A percentile compares a stretch with the other conserved stretches of the same genome.
Conservation (phyloP, 805 yeast genomes). For the Yarrowia sp. region DNA sequence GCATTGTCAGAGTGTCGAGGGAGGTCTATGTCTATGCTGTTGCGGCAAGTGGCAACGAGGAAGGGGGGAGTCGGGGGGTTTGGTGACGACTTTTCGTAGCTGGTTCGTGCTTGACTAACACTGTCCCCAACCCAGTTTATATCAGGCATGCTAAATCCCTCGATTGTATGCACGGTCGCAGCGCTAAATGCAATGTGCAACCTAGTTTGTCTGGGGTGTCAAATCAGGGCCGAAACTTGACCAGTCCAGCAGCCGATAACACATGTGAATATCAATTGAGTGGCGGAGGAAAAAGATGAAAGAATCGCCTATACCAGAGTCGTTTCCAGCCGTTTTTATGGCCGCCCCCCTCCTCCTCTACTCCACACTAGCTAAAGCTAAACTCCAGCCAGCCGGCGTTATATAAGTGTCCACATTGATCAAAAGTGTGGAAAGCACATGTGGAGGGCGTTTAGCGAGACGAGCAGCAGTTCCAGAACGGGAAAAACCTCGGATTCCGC, state of each 20-base stretch:
- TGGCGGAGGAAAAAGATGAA: too few species aligned
- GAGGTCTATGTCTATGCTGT: not conserved
- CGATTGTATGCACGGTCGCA: constrained; percentile 31
- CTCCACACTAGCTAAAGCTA: not conserved
- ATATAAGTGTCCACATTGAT: not conserved
- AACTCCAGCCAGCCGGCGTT: constrained; percentile 11
- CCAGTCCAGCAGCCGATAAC: not conserved
- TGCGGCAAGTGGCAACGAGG: too few species aligned
- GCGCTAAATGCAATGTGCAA: constrained; percentile 9
- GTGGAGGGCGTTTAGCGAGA: too few species aligned
- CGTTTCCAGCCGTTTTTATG: too few species aligned
- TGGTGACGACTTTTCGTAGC: too few species aligned
- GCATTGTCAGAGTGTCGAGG: constrained; percentile 1
- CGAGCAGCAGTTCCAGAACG: too few species aligned
- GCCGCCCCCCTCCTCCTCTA: too few species aligned
- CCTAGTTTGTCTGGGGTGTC: not conserved
- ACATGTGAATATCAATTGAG: constrained; percentile 3
- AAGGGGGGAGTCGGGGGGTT: not conserved
- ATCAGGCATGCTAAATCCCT: constrained; percentile 37
- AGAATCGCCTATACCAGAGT: too few species aligned
- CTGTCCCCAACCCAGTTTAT: constrained; percentile 18
- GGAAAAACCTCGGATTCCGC: too few species aligned
- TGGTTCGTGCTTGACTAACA: too few species aligned
- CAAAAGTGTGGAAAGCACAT: too few species aligned
- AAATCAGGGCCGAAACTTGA: constrained; percentile 1